A percentile compares a stretch with the other conserved stretches of the same genome.
Evolutionary conservation across 306 rosid species (phyloP).

Genomic region (Pyrus pyrifolia): DNA sequence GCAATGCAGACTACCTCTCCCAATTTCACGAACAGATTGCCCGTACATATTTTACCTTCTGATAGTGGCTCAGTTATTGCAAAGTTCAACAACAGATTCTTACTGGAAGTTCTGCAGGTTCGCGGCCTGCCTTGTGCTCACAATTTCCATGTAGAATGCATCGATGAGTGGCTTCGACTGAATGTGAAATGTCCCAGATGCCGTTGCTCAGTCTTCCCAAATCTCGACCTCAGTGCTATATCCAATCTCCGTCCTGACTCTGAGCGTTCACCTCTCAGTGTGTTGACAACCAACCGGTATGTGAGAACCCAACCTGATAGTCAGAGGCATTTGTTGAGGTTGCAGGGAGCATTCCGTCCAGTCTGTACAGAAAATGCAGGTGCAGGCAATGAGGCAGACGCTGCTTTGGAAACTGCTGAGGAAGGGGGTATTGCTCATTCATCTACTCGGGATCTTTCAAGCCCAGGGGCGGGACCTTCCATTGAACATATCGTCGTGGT

Average conservation of each 20-base stretch:
- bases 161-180: conserved; percentile 97
- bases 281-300: conserved; percentile 65
- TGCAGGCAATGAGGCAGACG: conserved; percentile 34
- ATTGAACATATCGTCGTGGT: conserved; percentile 27
- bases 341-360: conserved; percentile 74
- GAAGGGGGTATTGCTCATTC: conserved; percentile 31
- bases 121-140: conserved; percentile 99
- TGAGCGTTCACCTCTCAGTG: conserved; percentile 56
- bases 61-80: not conserved
- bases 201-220: conserved; percentile 98
- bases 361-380: conserved; percentile 52
- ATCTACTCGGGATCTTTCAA: conserved; percentile 23
- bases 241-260: conserved; percentile 85
- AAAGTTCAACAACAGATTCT: conserved; percentile 14
- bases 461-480: conserved; percentile 24
- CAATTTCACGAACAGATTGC: not conserved
- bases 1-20: not conserved
- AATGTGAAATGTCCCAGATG: conserved; percentile 98
- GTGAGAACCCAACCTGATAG: conserved; percentile 70
- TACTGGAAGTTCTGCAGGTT: conserved; percentile 52
- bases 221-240: conserved; percentile 97
- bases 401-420: conserved; percentile 50
- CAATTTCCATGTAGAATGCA: conserved; percentile 96
- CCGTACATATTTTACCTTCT: not conserved
- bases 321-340: conserved; percentile 77